Conservation (phyloP, 805 yeast genomes). For the Blastobotrys americana region DNA sequence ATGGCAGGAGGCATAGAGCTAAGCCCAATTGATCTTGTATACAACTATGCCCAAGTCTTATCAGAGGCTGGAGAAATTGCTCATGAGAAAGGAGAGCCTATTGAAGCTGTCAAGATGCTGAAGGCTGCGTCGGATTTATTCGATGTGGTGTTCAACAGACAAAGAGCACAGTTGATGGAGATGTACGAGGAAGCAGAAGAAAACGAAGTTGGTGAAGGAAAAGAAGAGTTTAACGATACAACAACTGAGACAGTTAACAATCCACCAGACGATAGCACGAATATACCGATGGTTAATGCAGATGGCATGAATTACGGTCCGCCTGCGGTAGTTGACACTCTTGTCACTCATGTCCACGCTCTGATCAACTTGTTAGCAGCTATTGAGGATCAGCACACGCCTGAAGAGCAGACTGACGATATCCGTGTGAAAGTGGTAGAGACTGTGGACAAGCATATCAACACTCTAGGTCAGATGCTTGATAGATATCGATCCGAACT, state of each 20-base stretch:
- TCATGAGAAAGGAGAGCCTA: constrained; percentile 5
- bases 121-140: constrained; percentile 7
- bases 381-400: neutral
- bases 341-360: neutral
- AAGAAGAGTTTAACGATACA: neutral
- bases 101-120: constrained; percentile 9
- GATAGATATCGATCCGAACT: neutral
- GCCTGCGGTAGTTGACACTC: constrained; percentile 1
- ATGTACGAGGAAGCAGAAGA: constrained; percentile 1
- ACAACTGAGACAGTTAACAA: too few species aligned
- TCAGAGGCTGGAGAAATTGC: constrained; percentile 20
- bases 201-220: constrained; percentile 4
- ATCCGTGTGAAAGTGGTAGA: neutral
- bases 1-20: constrained; percentile 2
- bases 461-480: neutral
- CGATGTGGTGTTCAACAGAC: constrained; percentile 13
- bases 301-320: constrained; percentile 4
- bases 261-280: too few species aligned
- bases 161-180: constrained; percentile 7
- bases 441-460: neutral
- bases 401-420: neutral
- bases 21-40: constrained; percentile 14
- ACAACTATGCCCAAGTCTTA: constrained; percentile 22
- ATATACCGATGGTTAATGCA: neutral
- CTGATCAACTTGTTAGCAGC: neutral